Evolutionary conservation across 2,329 filamentous ascomycete species (phyloP).

Genomic region (Colletotrichum orbiculare): DNA sequence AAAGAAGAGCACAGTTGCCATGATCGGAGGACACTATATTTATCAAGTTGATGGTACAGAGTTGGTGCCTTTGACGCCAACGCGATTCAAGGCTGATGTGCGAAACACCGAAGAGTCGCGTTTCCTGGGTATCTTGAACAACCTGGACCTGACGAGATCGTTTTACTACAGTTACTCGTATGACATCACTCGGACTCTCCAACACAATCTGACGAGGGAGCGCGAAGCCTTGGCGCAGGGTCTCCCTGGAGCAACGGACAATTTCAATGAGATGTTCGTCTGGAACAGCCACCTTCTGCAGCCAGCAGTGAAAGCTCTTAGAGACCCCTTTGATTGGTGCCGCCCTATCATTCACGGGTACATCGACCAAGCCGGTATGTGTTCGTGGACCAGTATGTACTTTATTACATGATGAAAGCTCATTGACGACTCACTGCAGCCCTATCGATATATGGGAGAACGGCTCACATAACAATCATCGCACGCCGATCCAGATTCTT

Average conservation of each 20-base stretch:
- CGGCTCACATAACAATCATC: slow-evolving; percentile 92
- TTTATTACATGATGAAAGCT: neutral
- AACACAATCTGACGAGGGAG: slow-evolving; percentile 90
- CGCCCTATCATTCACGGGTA: slow-evolving; percentile 95
- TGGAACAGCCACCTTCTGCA: slow-evolving; percentile 94
- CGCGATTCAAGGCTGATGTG: slow-evolving; percentile 80
- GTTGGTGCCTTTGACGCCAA: slow-evolving; percentile 84
- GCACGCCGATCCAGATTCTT: slow-evolving; percentile 92
- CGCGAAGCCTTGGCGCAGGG: slow-evolving; percentile 77
- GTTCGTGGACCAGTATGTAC: neutral
- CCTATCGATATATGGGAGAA: slow-evolving; percentile 86
- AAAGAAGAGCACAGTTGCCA: slow-evolving; percentile 94
- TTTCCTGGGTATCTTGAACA: slow-evolving; percentile 89
- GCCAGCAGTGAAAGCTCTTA: slow-evolving; percentile 76
- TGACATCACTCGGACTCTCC: slow-evolving; percentile 90
- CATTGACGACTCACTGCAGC: slow-evolving; percentile 52
- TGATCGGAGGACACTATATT: slow-evolving; percentile 95
- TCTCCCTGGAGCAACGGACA: slow-evolving; percentile 60
- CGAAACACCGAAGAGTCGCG: slow-evolving; percentile 87
- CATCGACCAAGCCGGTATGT: slow-evolving; percentile 81
- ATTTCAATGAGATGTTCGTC: slow-evolving; percentile 95
- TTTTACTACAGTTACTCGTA: slow-evolving; percentile 99
- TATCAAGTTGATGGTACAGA: slow-evolving; percentile 97
- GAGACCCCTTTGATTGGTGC: slow-evolving; percentile 94
- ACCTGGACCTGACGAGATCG: slow-evolving; percentile 87